Evolutionary conservation across 805 yeast species (phyloP).

Genomic region (Scheffersomyces amazonensis): DNA sequence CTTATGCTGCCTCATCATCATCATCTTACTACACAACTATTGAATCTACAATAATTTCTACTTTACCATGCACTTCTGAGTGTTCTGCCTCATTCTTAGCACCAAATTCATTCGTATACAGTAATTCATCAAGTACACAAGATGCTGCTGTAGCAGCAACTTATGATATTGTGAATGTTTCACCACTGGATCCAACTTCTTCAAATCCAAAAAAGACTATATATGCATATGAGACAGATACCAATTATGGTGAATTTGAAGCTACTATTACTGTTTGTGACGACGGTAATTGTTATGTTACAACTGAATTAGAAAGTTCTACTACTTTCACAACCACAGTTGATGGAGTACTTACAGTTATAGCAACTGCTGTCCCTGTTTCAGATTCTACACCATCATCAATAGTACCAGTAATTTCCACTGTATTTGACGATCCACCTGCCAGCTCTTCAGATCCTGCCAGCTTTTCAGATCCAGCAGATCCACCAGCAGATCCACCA

Average conservation of each 20-base stretch:
- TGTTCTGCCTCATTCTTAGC: conserved; percentile 14
- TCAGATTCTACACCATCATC: not conserved
- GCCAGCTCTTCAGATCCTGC: not conserved
- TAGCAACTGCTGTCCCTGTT: conserved; percentile 26
- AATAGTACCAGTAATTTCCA: too few relatives aligned
- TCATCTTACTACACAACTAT: conserved; percentile 16
- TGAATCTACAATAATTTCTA: conserved; percentile 17
- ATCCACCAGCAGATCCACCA: not conserved
- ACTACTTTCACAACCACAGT: conserved; percentile 33
- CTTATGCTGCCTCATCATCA: conserved; percentile 16
- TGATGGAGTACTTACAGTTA: conserved; percentile 34
- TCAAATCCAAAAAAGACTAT: conserved; percentile 6
- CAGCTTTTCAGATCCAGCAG: not conserved
- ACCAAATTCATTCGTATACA: not conserved
- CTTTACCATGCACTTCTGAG: conserved; percentile 8
- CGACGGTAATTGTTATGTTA: conserved; percentile 26
- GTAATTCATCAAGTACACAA: not conserved
- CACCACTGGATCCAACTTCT: not conserved
- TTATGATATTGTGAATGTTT: conserved; percentile 8
- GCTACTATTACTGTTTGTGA: conserved; percentile 30
- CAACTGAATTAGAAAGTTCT: conserved; percentile 28
- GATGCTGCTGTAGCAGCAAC: conserved; percentile 3
- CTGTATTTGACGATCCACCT: not conserved
- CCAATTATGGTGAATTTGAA: conserved; percentile 12
- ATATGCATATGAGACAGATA: conserved; percentile 20